Evolutionary conservation across 2,329 filamentous ascomycete species (phyloP).

Genomic region (Paecilomyces niveus): DNA sequence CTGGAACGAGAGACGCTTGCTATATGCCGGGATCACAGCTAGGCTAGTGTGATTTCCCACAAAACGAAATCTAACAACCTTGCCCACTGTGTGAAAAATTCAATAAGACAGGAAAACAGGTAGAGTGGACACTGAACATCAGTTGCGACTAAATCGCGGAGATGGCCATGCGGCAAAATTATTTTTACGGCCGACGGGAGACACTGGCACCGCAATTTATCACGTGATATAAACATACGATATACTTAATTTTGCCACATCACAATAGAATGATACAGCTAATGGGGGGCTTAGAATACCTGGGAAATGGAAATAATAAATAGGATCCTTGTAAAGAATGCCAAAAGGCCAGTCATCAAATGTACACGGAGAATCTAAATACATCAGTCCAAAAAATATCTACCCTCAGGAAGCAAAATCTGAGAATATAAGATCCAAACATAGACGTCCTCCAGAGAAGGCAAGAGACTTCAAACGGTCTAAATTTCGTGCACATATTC

Average conservation of each 20-base stretch:
- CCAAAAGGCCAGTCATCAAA: neutral
- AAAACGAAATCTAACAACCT: neutral
- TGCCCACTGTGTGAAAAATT: neutral
- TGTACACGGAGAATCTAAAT: slow-evolving; percentile 11
- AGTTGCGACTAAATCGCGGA: slow-evolving; percentile 15
- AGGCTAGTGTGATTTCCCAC: neutral
- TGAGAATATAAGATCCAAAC: slow-evolving; percentile 4
- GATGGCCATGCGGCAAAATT: slow-evolving; percentile 24
- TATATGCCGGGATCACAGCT: neutral
- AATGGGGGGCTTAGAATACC: neutral
- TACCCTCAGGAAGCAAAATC: neutral
- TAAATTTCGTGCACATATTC: neutral
- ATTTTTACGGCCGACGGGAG: slow-evolving; percentile 19
- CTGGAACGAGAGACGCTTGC: neutral
- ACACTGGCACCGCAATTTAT: slow-evolving; percentile 6
- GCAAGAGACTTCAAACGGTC: neutral
- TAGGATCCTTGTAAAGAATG: neutral
- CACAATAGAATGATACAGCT: neutral
- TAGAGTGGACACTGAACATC: neutral
- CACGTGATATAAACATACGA: slow-evolving; percentile 15
- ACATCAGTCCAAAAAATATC: slow-evolving; percentile 9
- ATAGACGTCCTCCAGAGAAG: slow-evolving; percentile 1
- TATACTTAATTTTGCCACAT: neutral
- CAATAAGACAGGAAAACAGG: neutral
- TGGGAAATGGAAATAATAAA: neutral